These are phyloP conservation scores for Moesziomyces sp. DNA, from an alignment of 1,284 basidiomycete species.

Conservation along the genomic window DNA sequence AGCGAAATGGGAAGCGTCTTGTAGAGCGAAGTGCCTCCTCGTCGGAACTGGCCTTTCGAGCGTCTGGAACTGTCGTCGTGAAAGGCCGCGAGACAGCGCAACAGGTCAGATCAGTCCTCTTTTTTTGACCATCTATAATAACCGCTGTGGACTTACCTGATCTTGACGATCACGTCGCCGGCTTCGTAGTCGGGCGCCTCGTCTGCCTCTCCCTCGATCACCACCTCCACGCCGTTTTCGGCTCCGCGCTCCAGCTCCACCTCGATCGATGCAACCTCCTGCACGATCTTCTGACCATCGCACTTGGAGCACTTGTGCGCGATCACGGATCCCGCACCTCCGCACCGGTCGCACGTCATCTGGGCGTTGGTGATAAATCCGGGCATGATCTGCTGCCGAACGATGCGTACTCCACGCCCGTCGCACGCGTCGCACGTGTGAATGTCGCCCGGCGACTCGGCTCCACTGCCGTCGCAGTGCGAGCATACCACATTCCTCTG, in stretches of 20 bases:
- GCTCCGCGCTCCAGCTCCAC: conserved; percentile 62
- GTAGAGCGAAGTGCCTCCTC: conserved; percentile 60
- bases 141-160: conserved; percentile 37
- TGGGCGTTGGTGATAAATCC: conserved; percentile 65
- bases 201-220: conserved; percentile 62
- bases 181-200: conserved; percentile 62
- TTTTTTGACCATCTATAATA: not conserved
- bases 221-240: conserved; percentile 57
- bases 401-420: conserved; percentile 59
- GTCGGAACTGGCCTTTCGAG: conserved; percentile 55
- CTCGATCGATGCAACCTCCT: conserved; percentile 57
- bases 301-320: conserved; percentile 56
- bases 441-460: conserved; percentile 60
- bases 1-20: conserved; percentile 58
- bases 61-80: conserved; percentile 24
- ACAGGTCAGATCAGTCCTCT: not conserved
- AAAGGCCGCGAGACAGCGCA: not conserved
- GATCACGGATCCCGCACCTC: conserved; percentile 60
- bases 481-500: conserved; percentile 62
- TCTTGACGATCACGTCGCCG: conserved; percentile 62
- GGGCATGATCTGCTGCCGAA: conserved; percentile 67
- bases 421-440: conserved; percentile 60
- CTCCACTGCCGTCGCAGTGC: conserved; percentile 64
- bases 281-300: conserved; percentile 57
- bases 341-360: conserved; percentile 59